Evolutionary conservation across 768 basidiomycete species (phyloP).

Genomic region (Serendipita indica): DNA sequence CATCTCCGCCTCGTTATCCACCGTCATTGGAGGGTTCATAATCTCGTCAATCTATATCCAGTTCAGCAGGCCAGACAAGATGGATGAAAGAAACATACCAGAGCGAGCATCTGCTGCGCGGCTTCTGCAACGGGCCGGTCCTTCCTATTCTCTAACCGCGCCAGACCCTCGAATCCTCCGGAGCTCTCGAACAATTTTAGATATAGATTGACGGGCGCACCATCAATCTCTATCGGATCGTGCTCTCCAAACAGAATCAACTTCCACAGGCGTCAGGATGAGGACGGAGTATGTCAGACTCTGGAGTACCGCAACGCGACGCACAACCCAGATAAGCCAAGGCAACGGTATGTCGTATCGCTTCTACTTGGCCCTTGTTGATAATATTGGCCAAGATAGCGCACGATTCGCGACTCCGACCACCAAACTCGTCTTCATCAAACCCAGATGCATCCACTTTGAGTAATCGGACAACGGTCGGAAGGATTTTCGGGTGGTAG

Average conservation of each 20-base stretch:
- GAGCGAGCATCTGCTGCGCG: not conserved
- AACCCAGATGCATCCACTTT: not conserved
- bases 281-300: not conserved
- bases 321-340: not conserved
- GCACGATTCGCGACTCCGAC: not conserved
- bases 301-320: not conserved
- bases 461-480: slow-evolving; percentile 1
- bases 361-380: not conserved
- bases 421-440: slow-evolving; percentile 4
- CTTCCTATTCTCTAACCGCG: not conserved
- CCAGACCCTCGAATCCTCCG: not conserved
- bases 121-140: slow-evolving; percentile 5
- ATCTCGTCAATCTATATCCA: not conserved
- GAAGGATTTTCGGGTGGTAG: not conserved
- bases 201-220: not conserved
- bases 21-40: not conserved
- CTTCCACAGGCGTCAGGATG: slow-evolving; percentile 7
- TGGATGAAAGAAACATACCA: not conserved
- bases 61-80: not conserved
- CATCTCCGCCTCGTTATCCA: not conserved
- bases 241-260: not conserved
- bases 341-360: not conserved
- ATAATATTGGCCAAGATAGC: not conserved
- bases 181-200: not conserved
- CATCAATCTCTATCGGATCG: not conserved